phyloP scores from a whole-genome alignment of 192 early-diverging fungal genomes.

The Geosiphon pyriformis region DNA sequence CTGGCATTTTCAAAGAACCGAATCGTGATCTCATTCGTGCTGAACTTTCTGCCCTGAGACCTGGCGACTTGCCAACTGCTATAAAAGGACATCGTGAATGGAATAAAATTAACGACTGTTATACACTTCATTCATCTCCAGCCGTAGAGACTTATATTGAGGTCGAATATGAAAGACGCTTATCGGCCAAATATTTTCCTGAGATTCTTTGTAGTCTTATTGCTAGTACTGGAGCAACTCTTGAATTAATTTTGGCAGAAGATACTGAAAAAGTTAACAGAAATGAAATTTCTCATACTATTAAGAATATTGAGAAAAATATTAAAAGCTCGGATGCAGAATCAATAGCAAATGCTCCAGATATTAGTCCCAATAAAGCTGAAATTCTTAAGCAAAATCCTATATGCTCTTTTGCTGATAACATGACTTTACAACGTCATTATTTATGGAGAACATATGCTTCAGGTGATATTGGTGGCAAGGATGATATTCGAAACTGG shows the following conservation, averaged over 20 bases:
- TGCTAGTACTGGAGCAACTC: conserved; percentile 9
- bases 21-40: conserved; percentile 10
- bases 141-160: conserved; percentile 20
- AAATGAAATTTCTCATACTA: conserved; percentile 12
- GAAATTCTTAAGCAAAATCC: conserved; percentile 17
- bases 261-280: conserved; percentile 3
- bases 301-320: conserved; percentile 11
- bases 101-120: conserved; percentile 20
- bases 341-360: conserved; percentile 17
- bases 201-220: conserved; percentile 18
- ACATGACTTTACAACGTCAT: conserved; percentile 11
- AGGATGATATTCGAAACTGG: conserved; percentile 16
- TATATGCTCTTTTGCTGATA: conserved; percentile 8
- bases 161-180: conserved; percentile 16
- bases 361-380: conserved; percentile 15
- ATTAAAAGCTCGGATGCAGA: conserved; percentile 14
- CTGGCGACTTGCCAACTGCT: conserved; percentile 13
- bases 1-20: conserved; percentile 14
- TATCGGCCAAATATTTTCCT: conserved; percentile 22
- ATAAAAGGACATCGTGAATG: conserved; percentile 12
- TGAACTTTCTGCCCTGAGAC: conserved; percentile 18
- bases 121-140: conserved; percentile 3
- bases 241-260: conserved; percentile 16
- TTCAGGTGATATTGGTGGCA: conserved; percentile 18
- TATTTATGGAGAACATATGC: conserved; percentile 21